phyloP scores from a whole-genome alignment of 2,329 filamentous ascomycete genomes.

The Rhynchosporium graminicola region DNA sequence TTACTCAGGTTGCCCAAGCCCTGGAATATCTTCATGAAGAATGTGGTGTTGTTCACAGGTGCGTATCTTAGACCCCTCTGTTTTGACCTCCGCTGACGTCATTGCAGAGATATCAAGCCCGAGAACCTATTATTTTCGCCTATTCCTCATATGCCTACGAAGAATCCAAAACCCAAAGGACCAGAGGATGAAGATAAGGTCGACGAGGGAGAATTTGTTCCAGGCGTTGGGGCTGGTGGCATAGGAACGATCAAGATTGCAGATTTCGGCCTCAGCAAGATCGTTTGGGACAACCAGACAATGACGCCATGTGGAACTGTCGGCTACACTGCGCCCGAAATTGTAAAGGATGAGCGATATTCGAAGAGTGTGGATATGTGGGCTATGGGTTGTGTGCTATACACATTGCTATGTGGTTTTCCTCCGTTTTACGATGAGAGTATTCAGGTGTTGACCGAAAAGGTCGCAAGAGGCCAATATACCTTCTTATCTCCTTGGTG shows the following conservation, averaged over 20 bases:
- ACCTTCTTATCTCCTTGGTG: constrained; percentile 99
- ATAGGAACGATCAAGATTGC: constrained; percentile 97
- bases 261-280: constrained; percentile 95
- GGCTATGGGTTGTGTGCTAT: constrained; percentile 94
- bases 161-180: constrained; percentile 74
- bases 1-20: constrained; percentile 90
- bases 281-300: constrained; percentile 96
- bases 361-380: constrained; percentile 99
- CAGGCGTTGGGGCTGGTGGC: constrained; percentile 79
- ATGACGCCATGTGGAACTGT: constrained; percentile 99
- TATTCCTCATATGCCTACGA: constrained; percentile 77
- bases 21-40: constrained; percentile 93
- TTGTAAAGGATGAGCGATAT: constrained; percentile 98
- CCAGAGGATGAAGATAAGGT: constrained; percentile 96
- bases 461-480: constrained; percentile 94
- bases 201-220: constrained; percentile 91
- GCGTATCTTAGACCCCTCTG: constrained; percentile 42
- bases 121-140: constrained; percentile 96
- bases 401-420: constrained; percentile 95
- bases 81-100: constrained; percentile 37
- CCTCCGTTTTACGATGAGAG: constrained; percentile 98
- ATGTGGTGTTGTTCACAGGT: constrained; percentile 96
- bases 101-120: constrained; percentile 87
- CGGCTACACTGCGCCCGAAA: constrained; percentile 96
- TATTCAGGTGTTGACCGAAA: constrained; percentile 94